These are phyloP conservation scores for Hansenula anomala DNA, from an alignment of 1,139 yeast species.

Conservation along the genomic window DNA sequence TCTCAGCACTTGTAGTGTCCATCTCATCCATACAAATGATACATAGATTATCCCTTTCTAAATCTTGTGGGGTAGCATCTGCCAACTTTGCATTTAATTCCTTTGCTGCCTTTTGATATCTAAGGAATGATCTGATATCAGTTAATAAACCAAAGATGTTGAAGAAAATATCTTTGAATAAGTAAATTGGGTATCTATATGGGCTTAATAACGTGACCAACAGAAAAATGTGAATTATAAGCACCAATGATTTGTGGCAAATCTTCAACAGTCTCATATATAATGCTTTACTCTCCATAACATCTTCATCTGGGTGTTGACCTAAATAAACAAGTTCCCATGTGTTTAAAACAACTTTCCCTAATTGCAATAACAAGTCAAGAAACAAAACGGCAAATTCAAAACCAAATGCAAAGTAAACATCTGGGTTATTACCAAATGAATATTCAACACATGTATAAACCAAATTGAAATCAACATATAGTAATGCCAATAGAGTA, in stretches of 20 bases:
- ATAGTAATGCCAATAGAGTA: constrained; percentile 37
- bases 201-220: constrained; percentile 43
- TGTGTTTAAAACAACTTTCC: constrained; percentile 49
- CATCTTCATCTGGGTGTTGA: constrained; percentile 50
- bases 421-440: constrained; percentile 42
- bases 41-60: constrained; percentile 60
- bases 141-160: constrained; percentile 46
- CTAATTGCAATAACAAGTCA: constrained; percentile 43
- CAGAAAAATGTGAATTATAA: constrained; percentile 46
- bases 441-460: constrained; percentile 56
- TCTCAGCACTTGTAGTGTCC: constrained; percentile 34
- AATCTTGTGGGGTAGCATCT: constrained; percentile 56
- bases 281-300: constrained; percentile 71
- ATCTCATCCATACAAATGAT: constrained; percentile 85
- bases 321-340: constrained; percentile 48
- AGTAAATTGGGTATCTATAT: constrained; percentile 55
- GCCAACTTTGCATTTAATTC: constrained; percentile 62
- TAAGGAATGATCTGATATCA: constrained; percentile 47
- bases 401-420: constrained; percentile 59
- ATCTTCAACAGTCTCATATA: constrained; percentile 58
- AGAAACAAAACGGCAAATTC: constrained; percentile 67
- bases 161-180: constrained; percentile 62
- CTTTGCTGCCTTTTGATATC: constrained; percentile 56
- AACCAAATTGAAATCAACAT: constrained; percentile 49
- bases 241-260: constrained; percentile 37